Percentiles rank a stretch among this genome's conserved stretches.
phyloP scores from a whole-genome alignment of 768 basidiomycete species.

The Suillus sp. region DNA sequence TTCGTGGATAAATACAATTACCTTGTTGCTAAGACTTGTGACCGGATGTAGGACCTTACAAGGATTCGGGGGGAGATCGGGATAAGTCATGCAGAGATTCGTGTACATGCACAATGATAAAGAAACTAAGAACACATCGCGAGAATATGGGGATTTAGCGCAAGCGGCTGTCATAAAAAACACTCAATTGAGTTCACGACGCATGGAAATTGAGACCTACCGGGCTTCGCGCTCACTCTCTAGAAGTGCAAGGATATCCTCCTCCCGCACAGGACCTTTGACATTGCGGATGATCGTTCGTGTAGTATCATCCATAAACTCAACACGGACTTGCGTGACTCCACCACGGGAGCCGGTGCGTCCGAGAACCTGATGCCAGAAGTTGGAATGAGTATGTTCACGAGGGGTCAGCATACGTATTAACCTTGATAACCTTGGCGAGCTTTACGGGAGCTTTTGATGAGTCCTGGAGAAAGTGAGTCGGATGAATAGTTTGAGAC shows the following conservation, averaged over 20 bases:
- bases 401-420: conserved; percentile 3
- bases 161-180: conserved; percentile 6
- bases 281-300: conserved; percentile 99
- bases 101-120: conserved; percentile 12
- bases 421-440: conserved; percentile 95
- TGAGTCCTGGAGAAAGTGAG: conserved; percentile 55
- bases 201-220: conserved; percentile 40
- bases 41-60: neutral
- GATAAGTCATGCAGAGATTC: conserved; percentile 12
- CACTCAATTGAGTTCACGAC: neutral
- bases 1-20: conserved; percentile 1
- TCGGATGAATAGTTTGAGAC: neutral
- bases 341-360: conserved; percentile 99
- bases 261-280: conserved; percentile 94
- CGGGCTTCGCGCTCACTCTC: conserved; percentile 99
- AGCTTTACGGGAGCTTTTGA: conserved; percentile 95
- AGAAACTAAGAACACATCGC: conserved; percentile 9
- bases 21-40: neutral
- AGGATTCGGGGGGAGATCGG: neutral
- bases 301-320: conserved; percentile 96
- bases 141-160: conserved; percentile 8
- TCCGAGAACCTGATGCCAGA: conserved; percentile 78
- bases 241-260: conserved; percentile 94
- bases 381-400: conserved; percentile 5
- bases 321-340: conserved; percentile 98